These are phyloP conservation scores for Chamaecrista fasciculata DNA, from an alignment of 306 rosid genomes.

Conservation along the genomic window DNA sequence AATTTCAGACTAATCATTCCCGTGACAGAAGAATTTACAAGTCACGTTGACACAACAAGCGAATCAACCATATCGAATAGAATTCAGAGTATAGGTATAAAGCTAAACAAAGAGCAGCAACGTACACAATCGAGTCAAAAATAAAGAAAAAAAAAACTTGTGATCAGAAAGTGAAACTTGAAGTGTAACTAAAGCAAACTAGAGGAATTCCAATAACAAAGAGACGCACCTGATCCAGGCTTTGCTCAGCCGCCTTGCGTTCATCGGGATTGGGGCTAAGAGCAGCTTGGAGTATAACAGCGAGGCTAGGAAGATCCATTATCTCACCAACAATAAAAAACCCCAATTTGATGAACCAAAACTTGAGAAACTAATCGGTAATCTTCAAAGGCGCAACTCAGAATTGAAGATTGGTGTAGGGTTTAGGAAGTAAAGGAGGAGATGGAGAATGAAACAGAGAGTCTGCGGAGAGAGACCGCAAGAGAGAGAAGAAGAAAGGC, in stretches of 20 bases:
- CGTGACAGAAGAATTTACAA: neutral
- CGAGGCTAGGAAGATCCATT: constrained; percentile 89
- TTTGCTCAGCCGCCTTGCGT: constrained; percentile 90
- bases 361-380: constrained; percentile 20
- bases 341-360: neutral
- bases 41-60: neutral
- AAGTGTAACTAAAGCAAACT: neutral
- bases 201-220: neutral
- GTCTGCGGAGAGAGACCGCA: constrained; percentile 10
- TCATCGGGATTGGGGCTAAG: constrained; percentile 89
- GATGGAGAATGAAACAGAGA: constrained; percentile 34
- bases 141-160: constrained; percentile 1
- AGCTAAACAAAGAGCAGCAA: neutral
- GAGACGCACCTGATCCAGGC: constrained; percentile 71
- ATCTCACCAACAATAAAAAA: constrained; percentile 30
- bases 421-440: constrained; percentile 35
- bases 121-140: neutral
- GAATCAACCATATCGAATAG: neutral
- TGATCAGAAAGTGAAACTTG: constrained; percentile 20
- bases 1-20: neutral
- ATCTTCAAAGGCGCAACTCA: constrained; percentile 47
- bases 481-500: constrained; percentile 21
- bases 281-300: constrained; percentile 83
- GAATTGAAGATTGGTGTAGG: constrained; percentile 26
- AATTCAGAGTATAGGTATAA: neutral